phyloP scores from a whole-genome alignment of 176 grass and related monocot genomes.

The Alopecurus myosuroides region DNA sequence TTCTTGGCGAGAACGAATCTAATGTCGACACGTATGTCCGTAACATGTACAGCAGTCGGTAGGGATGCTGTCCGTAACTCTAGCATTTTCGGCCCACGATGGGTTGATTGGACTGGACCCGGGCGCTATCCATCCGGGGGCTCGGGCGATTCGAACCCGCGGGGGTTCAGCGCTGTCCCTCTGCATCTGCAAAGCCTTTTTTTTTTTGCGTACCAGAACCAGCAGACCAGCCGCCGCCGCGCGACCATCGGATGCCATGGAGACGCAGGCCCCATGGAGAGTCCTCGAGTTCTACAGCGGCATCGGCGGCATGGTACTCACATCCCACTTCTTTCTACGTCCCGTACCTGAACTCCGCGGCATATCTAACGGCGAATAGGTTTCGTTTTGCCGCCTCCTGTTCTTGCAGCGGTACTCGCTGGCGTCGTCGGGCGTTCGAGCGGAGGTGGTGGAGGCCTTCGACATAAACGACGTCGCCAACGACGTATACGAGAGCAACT shows the following conservation, averaged over 20 bases:
- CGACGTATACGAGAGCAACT: slow-evolving; percentile 91
- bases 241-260: slow-evolving; percentile 32
- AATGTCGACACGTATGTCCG: too few species aligned
- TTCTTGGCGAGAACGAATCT: too few species aligned
- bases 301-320: slow-evolving; percentile 76
- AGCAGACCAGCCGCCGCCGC: neutral
- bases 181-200: too few species aligned
- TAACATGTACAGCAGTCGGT: too few species aligned
- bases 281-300: slow-evolving; percentile 99
- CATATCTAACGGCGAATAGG: slow-evolving; percentile 31
- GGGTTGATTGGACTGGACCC: too few species aligned
- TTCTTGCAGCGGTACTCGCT: slow-evolving; percentile 72
- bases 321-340: neutral
- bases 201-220: neutral
- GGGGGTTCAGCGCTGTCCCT: too few species aligned
- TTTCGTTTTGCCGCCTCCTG: slow-evolving; percentile 19
- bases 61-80: too few species aligned
- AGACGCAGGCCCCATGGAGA: slow-evolving; percentile 37
- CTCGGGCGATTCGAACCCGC: too few species aligned
- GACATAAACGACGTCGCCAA: slow-evolving; percentile 92
- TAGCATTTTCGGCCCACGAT: too few species aligned
- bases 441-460: slow-evolving; percentile 80
- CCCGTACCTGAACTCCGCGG: neutral
- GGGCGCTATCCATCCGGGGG: too few species aligned
- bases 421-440: slow-evolving; percentile 43